Evolutionary conservation across 1,284 basidiomycete genomes (phyloP), one percentile per base, ranked within the genome.

Genomic region (Clitocybe nebularis): DNA sequence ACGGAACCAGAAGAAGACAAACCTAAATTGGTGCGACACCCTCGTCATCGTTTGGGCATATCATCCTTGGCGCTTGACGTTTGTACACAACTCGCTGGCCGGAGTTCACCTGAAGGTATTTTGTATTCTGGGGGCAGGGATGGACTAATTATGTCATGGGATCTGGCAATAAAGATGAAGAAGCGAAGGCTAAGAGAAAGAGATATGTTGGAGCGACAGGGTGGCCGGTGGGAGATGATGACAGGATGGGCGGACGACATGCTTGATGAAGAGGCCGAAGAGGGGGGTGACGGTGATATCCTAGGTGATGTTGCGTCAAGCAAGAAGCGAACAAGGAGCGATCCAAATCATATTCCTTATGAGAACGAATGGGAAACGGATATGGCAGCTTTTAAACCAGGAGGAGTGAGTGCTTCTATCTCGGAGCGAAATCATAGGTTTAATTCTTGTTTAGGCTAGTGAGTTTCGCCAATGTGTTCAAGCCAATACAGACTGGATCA

Each of bases 401-500:
- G 68, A 23, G 67, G 68, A 58, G 84, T 83, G 55, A 52, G 79
- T 66, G 11, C 21, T 25, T 36, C 6, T 44, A 9, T 20, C 11
- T 22, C 44, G 11, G 37, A 5, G 21, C 26, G n/a, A 13, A 22
- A 23, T 36, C 24, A 16, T 10, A 3, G 25, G 11, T 43, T 17
- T 28, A 41, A 14, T 40, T 25, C 39, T 29, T 22, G 28, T 41
- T 4, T 48, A 83, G 79, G 63, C 61, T 23, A 70, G 77, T 44
- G 67, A 71, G 36, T 94, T 93, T 58, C 76, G 93, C 35, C 90
- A 94, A 62, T 84, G 81, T 45, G 81, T 84, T 3, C 91, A 95
- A 61, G 78, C 81, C 7, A 92, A 95, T 58, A 83, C 86, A 0
- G 93, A 98, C 66, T 99, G 95, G 96, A 83, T 98, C 35, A 98